Evolutionary conservation across 2,329 filamentous ascomycete genomes (phyloP).

Genomic region (Sporothrix brunneoviolacea): DNA sequence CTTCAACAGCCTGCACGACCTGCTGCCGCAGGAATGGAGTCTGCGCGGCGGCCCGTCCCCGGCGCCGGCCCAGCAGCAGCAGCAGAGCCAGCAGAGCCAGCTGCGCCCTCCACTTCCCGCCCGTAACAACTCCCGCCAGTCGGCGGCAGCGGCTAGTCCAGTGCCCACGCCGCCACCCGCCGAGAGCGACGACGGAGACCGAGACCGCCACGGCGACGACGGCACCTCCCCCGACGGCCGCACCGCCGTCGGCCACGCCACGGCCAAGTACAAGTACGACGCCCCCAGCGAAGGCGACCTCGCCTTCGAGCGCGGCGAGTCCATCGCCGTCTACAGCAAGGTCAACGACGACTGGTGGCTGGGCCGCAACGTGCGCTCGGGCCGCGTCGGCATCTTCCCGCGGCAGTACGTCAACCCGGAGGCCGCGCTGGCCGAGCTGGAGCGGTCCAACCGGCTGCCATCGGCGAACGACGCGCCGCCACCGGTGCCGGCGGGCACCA

Average conservation of each 20-base stretch:
- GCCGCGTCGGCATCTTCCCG: slow-evolving; percentile 90
- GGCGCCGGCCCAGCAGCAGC: background rate
- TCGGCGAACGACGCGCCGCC: slow-evolving; percentile 26
- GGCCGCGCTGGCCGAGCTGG: slow-evolving; percentile 19
- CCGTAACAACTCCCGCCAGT: slow-evolving; percentile 38
- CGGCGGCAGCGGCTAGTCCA: slow-evolving; percentile 35
- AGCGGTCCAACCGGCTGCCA: slow-evolving; percentile 14
- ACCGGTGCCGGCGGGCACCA: slow-evolving; percentile 9
- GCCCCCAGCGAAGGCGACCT: slow-evolving; percentile 76
- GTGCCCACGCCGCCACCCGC: slow-evolving; percentile 30
- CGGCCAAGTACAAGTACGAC: slow-evolving; percentile 77
- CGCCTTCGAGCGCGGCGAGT: slow-evolving; percentile 72
- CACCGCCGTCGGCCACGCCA: slow-evolving; percentile 63
- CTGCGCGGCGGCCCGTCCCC: slow-evolving; percentile 40
- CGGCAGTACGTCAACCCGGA: slow-evolving; percentile 76
- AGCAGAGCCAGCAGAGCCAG: background rate
- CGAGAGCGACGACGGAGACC: slow-evolving; percentile 33
- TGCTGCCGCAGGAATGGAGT: slow-evolving; percentile 66
- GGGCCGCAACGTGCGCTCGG: slow-evolving; percentile 77
- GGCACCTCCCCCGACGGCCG: slow-evolving; percentile 29
- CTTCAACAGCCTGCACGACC: slow-evolving; percentile 66
- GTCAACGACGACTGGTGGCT: slow-evolving; percentile 98
- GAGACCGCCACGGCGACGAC: slow-evolving; percentile 37
- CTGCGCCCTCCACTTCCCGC: slow-evolving; percentile 26
- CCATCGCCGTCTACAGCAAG: slow-evolving; percentile 75